These are phyloP conservation scores for Neopestalotiopsis sp. DNA, from an alignment of 2,329 filamentous ascomycete species.

Conservation along the genomic window DNA sequence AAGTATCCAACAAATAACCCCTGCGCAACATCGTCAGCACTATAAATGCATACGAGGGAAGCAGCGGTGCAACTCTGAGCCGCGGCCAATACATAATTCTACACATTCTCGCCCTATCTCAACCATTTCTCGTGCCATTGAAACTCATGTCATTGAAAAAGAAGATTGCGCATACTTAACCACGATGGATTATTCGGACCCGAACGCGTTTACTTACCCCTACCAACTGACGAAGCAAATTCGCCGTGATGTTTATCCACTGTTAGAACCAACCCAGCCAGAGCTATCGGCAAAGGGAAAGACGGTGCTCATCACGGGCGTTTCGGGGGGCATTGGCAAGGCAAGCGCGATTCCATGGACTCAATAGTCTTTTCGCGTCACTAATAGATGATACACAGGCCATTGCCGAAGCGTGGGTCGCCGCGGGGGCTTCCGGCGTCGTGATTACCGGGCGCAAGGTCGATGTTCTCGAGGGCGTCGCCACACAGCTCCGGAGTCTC, in stretches of 20 bases:
- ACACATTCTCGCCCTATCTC: neutral
- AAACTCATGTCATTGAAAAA: neutral
- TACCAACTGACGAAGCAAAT: conserved; percentile 26
- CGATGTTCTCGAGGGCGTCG: conserved; percentile 25
- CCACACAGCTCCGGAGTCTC: conserved; percentile 20
- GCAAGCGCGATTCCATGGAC: conserved; percentile 20
- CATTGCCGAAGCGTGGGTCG: conserved; percentile 28
- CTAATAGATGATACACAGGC: conserved; percentile 21
- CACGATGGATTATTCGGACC: conserved; percentile 27
- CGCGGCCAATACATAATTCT: neutral
- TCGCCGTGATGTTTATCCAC: conserved; percentile 26
- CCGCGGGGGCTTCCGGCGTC: conserved; percentile 25
- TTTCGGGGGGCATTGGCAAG: conserved; percentile 28
- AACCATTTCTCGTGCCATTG: neutral
- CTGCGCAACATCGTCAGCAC: neutral
- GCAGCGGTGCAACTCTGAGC: neutral
- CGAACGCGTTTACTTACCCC: conserved; percentile 24
- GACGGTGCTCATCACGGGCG: conserved; percentile 28
- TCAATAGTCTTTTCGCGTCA: conserved; percentile 13
- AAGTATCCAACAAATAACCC: neutral
- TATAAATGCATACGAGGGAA: neutral
- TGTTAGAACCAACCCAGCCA: conserved; percentile 24
- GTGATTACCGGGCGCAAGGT: conserved; percentile 27
- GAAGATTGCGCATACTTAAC: neutral
- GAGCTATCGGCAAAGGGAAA: conserved; percentile 27